Evolutionary conservation across 176 grass and related monocot species (phyloP), one percentile per base, ranked within the genome.

Genomic region (Metroxylon sagu): DNA sequence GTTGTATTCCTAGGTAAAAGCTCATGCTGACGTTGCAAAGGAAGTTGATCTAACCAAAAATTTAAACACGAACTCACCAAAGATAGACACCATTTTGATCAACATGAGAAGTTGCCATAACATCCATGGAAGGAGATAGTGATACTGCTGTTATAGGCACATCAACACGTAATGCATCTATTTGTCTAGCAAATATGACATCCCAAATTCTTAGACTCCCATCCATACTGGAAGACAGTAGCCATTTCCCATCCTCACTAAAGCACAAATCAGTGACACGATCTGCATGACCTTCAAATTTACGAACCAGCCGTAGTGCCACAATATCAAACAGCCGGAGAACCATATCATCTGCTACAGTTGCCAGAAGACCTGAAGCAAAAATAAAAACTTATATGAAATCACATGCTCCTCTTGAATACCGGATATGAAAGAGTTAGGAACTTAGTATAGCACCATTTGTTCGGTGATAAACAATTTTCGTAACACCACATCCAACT

Each of bases 11-110:
- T 43, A 43, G 35, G 8, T 43, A 43, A 43, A 14, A 43, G 35
- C 35, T 43, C 7, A 43, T 43, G 8, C 2, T 3, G 35, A 12
- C 0, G 12, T 43, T 14, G 35, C 35, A 43, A 43, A 43, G 8
- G 7, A 58, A 17, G 65, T 4, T 61, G 3, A 52, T 31, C 50
- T 14, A 3, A 57, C 5, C 79, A 66, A 26, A 18, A 72, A 73
- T 72, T 56, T 35, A 17, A 25, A 63, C 29, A 62, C 3, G 77
- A 77, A 54, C 57, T 65, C 81, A 97, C 93, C 93, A 97, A 85
- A 97, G 93, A 71, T 91, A 97, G 39, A 97, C 69, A 14, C 93
- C 93, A 80, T 91, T 97, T 75, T 97, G 93, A 80, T 91, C 93
- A 53, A 97, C 87, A 71, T 97, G 92, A 43, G 92, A 82, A 30